Evolutionary conservation across 306 rosid genomes (phyloP), one percentile per base, ranked within the genome.

Genomic region (Cicer yamashitae): DNA sequence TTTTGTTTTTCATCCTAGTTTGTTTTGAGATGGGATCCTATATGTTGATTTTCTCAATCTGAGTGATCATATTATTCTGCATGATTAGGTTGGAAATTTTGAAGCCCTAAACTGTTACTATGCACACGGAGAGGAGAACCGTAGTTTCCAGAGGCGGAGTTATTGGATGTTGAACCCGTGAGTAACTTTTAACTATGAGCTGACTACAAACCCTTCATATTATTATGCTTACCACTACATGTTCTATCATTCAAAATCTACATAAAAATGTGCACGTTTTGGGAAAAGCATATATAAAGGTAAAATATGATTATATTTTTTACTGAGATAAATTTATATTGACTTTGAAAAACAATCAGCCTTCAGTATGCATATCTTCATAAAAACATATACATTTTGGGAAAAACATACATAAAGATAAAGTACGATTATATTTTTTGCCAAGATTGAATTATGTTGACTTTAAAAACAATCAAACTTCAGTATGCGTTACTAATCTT

Each of bases 111-210:
- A 96, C 71, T 96, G 99, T 83, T 96, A 96, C 74, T 96, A 96
- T 75, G 99, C 97, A 65, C 99, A 96, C 79, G 99, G 98, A 81
- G 99, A 92, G 84, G 85, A 89, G 70, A 88, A 90, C 66, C 91
- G 88, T 73, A 83, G 67, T 84, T 96, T 96, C 74, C 99, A 89
- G 84, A 90, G 99, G 73, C 96, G 99, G 77, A 86, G 97, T 88
- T 96, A 86, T 81, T 96, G 99, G 99, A 89, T 96, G 87, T 84
- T 96, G 84, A 91, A 96, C 81, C 93, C 86, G 99, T 96, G 84
- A 90, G 99, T 92, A 67, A 43, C 73, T 66, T 74, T 76, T 80
- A 64, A 63, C 74, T 54, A 41, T 52, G 72, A 43, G 73, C 57
- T 18, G n/a, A 58, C 73, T 70, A 10, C 45, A 70, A 66, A 53